phyloP scores from a whole-genome alignment of 257 asterid species.

The Penstemon barbatus region DNA sequence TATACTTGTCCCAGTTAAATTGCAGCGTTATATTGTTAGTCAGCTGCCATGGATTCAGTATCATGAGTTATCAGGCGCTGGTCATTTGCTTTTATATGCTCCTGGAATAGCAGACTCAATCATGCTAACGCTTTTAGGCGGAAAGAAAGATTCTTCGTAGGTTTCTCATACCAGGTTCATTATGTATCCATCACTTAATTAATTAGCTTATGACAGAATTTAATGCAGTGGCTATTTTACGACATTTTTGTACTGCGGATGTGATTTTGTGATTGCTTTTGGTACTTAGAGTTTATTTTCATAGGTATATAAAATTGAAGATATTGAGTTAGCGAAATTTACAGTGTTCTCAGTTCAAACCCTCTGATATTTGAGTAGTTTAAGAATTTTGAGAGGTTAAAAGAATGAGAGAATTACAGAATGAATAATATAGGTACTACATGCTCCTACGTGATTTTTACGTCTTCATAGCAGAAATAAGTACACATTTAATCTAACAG shows the following conservation, averaged over 20 bases:
- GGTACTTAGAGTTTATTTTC: background rate
- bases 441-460: no score
- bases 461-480: no score
- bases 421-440: no score
- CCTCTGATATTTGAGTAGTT: no score
- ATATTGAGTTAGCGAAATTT: no score
- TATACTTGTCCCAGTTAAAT: constrained; percentile 48
- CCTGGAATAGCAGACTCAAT: constrained; percentile 52
- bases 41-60: constrained; percentile 69
- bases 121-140: constrained; percentile 43
- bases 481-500: no score
- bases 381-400: no score
- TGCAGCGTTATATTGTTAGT: constrained; percentile 52
- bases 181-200: constrained; percentile 7
- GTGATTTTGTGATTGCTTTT: background rate
- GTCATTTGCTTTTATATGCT: constrained; percentile 59
- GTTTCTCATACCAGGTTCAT: background rate
- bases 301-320: no score
- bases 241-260: background rate
- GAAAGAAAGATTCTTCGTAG: constrained; percentile 21
- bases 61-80: constrained; percentile 69
- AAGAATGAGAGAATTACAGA: no score
- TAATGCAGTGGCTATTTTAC: background rate
- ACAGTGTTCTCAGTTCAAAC: no score
- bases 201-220: background rate